Evolutionary conservation across 2,329 filamentous ascomycete genomes (phyloP).

Genomic region (Monosporascus ibericus): DNA sequence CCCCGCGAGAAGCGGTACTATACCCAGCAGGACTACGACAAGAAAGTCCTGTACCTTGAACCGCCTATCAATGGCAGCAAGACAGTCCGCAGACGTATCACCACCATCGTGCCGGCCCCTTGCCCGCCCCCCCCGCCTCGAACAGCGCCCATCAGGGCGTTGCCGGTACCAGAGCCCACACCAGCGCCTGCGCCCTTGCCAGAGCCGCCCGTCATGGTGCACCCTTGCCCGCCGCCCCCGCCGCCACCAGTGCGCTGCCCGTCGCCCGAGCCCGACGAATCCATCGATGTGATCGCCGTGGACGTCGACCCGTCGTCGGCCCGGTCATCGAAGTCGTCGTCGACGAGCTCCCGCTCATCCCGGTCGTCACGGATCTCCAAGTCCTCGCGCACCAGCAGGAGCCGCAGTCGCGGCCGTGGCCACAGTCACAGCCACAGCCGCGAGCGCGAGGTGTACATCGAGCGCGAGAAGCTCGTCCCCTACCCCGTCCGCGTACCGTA

Average conservation of each 20-base stretch:
- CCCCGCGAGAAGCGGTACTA: constrained; percentile 27
- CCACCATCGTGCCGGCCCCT: constrained; percentile 31
- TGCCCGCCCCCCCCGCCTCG: constrained; percentile 15
- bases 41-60: constrained; percentile 36
- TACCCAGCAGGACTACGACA: constrained; percentile 20
- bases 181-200: constrained; percentile 2
- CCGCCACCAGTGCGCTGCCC: constrained; percentile 12
- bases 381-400: constrained; percentile 18
- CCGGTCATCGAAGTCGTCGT: constrained; percentile 19
- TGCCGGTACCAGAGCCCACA: constrained; percentile 15
- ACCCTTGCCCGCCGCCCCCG: constrained; percentile 18
- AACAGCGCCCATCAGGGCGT: constrained; percentile 1
- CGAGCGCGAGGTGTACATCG: constrained; percentile 44
- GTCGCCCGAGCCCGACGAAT: constrained; percentile 16
- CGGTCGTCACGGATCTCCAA: constrained; percentile 17
- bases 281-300: constrained; percentile 37
- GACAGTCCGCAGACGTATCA: constrained; percentile 30
- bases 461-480: constrained; percentile 44
- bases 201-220: constrained; percentile 14
- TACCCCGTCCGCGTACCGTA: constrained; percentile 36
- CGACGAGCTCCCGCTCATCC: constrained; percentile 11
- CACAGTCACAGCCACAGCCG: constrained; percentile 17
- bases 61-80: constrained; percentile 30
- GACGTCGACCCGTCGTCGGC: constrained; percentile 33
- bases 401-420: constrained; percentile 20